These are phyloP conservation scores for Trichocladium uniseriatum DNA, from an alignment of 495 filamentous ascomycete genomes.

Conservation along the genomic window DNA sequence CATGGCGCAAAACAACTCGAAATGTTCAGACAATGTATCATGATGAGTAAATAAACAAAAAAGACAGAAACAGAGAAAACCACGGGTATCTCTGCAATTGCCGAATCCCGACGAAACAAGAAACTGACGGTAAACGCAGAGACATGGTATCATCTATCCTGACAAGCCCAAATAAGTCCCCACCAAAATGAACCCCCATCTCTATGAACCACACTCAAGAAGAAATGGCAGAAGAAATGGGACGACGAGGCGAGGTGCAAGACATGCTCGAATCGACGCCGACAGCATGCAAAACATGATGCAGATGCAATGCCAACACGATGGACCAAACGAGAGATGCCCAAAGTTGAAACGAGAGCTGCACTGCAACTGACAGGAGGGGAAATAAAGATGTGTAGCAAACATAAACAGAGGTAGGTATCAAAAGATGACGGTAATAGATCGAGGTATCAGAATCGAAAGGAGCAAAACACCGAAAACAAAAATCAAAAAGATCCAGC, in stretches of 20 bases:
- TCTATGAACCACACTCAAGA: not conserved
- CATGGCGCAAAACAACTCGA: too few relatives aligned
- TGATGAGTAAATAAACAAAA: not conserved
- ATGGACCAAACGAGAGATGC: not conserved
- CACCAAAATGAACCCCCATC: too few relatives aligned
- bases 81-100: not conserved
- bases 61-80: not conserved
- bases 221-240: too few relatives aligned
- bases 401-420: not conserved
- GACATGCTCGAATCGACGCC: too few relatives aligned
- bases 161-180: not conserved
- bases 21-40: too few relatives aligned
- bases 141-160: not conserved
- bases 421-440: too few relatives aligned
- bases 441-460: not conserved
- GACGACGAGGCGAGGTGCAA: too few relatives aligned
- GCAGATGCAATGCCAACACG: not conserved
- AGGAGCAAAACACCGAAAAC: not conserved
- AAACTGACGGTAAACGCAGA: not conserved
- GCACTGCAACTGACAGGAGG: slow-evolving; percentile 8
- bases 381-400: not conserved
- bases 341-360: not conserved
- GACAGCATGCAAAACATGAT: not conserved
- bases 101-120: not conserved
- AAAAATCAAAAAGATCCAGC: not conserved